These are phyloP conservation scores for Rubroboletus satanas DNA, from an alignment of 768 basidiomycete species.

Conservation along the genomic window DNA sequence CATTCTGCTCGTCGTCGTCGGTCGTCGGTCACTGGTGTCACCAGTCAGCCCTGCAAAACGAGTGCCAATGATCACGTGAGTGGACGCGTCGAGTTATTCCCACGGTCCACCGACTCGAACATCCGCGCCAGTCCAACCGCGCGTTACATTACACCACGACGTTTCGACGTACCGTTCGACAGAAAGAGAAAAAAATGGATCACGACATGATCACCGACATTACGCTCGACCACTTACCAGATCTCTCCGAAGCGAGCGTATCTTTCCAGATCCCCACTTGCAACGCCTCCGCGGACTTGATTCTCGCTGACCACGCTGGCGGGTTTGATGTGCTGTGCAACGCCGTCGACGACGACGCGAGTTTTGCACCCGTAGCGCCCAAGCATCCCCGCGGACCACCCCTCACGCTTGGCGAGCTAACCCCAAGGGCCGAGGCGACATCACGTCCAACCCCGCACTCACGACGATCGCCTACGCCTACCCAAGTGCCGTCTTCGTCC, in stretches of 20 bases:
- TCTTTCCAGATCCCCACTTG: constrained; percentile 51
- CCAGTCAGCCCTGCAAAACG: too few relatives aligned
- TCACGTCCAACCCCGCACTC: constrained; percentile 1
- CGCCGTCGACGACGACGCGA: constrained; percentile 31
- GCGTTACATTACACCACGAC: neutral
- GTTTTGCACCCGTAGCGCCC: constrained; percentile 34
- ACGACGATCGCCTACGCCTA: constrained; percentile 11
- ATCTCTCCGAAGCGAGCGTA: constrained; percentile 41
- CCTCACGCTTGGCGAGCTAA: constrained; percentile 40
- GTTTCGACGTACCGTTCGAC: neutral
- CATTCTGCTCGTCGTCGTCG: neutral
- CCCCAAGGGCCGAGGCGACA: constrained; percentile 33
- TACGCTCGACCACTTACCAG: constrained; percentile 53
- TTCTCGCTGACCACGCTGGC: constrained; percentile 41
- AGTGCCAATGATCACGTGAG: constrained; percentile 23
- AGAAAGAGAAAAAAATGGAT: neutral
- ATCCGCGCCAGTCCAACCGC: neutral
- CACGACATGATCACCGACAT: constrained; percentile 35
- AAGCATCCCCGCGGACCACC: constrained; percentile 26
- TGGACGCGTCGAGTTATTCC: constrained; percentile 27
- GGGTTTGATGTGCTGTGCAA: constrained; percentile 37
- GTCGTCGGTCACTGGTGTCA: too few relatives aligned
- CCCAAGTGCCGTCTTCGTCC: constrained; percentile 2
- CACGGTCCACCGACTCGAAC: constrained; percentile 19
- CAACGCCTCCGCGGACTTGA: constrained; percentile 27